Evolutionary conservation across 352 stramenopile species (phyloP).

Genomic region (Phytophthora hibernalis): DNA sequence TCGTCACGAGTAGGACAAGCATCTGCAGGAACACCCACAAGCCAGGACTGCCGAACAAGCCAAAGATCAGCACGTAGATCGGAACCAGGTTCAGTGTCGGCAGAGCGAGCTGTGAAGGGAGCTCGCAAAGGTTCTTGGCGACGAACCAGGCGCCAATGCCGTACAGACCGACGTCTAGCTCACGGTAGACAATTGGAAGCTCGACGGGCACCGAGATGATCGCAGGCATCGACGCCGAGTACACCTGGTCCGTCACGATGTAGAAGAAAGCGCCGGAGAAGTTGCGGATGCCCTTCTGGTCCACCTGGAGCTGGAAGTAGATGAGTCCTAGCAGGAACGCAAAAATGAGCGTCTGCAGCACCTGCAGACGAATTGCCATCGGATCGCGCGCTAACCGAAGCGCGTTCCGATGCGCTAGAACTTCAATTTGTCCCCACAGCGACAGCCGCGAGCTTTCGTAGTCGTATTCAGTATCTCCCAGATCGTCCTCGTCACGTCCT

Average conservation of each 20-base stretch:
- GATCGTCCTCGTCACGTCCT: slow-evolving; percentile 14
- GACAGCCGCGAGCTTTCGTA: slow-evolving; percentile 23
- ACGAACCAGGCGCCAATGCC: slow-evolving; percentile 44
- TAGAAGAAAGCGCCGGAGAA: slow-evolving; percentile 58
- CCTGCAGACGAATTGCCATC: slow-evolving; percentile 36
- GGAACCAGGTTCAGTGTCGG: slow-evolving; percentile 43
- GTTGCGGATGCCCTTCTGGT: slow-evolving; percentile 48
- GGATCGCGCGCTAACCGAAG: slow-evolving; percentile 39
- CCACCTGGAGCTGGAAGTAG: slow-evolving; percentile 50
- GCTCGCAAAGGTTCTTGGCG: slow-evolving; percentile 53
- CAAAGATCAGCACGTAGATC: slow-evolving; percentile 46
- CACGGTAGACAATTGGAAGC: slow-evolving; percentile 48
- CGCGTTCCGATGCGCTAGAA: slow-evolving; percentile 47
- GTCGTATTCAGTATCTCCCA: slow-evolving; percentile 1
- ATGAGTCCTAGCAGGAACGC: slow-evolving; percentile 48
- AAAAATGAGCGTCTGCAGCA: slow-evolving; percentile 45
- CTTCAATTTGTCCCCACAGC: slow-evolving; percentile 39
- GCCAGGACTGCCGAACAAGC: slow-evolving; percentile 26
- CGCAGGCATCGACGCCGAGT: slow-evolving; percentile 39
- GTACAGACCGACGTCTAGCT: slow-evolving; percentile 49
- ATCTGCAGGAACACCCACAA: slow-evolving; percentile 39
- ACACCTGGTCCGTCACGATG: slow-evolving; percentile 52
- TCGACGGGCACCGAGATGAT: slow-evolving; percentile 51
- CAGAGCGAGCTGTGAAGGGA: slow-evolving; percentile 39
- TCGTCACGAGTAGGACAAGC: slow-evolving; percentile 32